Base-by-base conservation (phyloP, 2,329 filamentous ascomycete species). In the Pestalotiopsis sp. region DNA sequence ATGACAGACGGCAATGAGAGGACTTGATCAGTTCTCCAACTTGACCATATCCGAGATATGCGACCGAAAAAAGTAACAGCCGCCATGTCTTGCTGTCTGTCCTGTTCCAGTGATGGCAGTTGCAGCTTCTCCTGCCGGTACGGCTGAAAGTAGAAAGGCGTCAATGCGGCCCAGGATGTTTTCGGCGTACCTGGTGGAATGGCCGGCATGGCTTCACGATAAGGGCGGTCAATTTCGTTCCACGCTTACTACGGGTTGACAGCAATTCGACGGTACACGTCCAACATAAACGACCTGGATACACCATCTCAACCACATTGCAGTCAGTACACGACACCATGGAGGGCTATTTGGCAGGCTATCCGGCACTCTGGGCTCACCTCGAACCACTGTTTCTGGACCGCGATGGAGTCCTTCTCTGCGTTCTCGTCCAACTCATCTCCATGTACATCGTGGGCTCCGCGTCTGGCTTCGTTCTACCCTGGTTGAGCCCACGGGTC, bases 381-480 rank as follows among this genome's bases (percentile, higher is more conserved):
- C 61, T 65, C 62, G 36, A 65, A 23, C 62, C 62, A 13, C 12
- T 65, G 11, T 52, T 65, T 20, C 62, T 65, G 23, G 62, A 65
- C n/a, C 62, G 62, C 27, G 36, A 65, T 39, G 20, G 27, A 6
- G 62, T 65, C 20, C 38, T 36, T 4, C 23, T 65, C 12, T 65
- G 62, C 41, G 38, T 65, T 25, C 62, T 65, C 4, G 62, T 65
- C 20, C 62, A 65, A 23, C 62, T 65, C 41, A 36, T 65, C 17
- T 27, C 41, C 20, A 65, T 65, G 62, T 65, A 65, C 38, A 13
- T 65, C 9, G 41, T 65, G 4, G 62, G 62, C n/a, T 45, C 62
- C 11, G 14, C 25, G n/a, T 36, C 62, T 23, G 41, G 27, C 41
- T n/a, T 65, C 27, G n/a, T 27, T n/a, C 13, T 65, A 11, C 38